Evolutionary conservation across 2,329 filamentous ascomycete species (phyloP), one percentile per base, ranked within the genome.

Genomic region (Neoarthrinium moseri): DNA sequence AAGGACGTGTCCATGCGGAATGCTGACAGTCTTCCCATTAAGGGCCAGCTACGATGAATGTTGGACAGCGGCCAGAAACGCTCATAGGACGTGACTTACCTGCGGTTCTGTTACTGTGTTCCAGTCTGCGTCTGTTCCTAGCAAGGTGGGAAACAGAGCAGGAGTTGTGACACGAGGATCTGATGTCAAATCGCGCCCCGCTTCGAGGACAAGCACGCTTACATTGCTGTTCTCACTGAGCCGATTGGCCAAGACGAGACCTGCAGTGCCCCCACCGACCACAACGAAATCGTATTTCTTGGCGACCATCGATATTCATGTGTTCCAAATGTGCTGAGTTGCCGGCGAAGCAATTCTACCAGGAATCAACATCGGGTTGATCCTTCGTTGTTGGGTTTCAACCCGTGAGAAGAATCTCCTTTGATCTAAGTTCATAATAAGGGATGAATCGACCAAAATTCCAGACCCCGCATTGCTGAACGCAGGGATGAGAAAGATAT

Each of bases 81-180:
- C 30, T 7, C n/a, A 33, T 17, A 13, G 30, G 15, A 15, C n/a
- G 18, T 15, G 30, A 33, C 46, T 11, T 44, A 54, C 51, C 41
- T 56, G 51, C 17, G 50, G 48, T 11, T 15, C 27, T 12, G 46
- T 56, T 34, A 32, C 21, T 6, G 46, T 40, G 23, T 36, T 22
- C 52, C 52, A 56, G 27, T 49, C 37, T 10, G 40, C 30, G 1
- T 33, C 24, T 5, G 48, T 41, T 26, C 36, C 44, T 2, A 50
- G 13, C 10, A 56, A n/a, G 2, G 41, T 37, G 3, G 43, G 11
- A 10, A 30, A 46, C 27, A 49, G 29, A 4, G 32, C 45, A 12
- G 52, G 52, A 6, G 34, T 47, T 2, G 24, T 48, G 34, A 37
- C 34, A 8, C 34, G 17, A 23, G 34, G 34, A 23, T 37, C 34